Evolutionary conservation across 345 rosid species (phyloP), one percentile per base, ranked within the genome.

Genomic region (Eucalyptus paniculata): DNA sequence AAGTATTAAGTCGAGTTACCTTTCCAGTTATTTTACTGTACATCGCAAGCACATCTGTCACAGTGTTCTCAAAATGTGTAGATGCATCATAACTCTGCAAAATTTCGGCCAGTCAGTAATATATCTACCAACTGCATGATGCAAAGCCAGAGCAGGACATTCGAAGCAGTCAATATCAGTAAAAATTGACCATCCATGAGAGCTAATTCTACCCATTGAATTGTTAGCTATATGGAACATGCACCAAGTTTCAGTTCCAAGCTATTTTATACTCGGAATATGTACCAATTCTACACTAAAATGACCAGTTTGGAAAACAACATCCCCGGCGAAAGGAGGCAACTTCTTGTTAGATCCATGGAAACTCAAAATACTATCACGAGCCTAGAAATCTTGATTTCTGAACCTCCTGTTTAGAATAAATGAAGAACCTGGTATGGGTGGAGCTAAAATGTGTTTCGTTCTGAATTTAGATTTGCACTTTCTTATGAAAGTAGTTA

Each of bases 31-130:
- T 96, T 93, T 92, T 95, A 88, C 91, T 92, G 91, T 97, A 97
- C 95, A 94, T 95, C 88, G 92, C 92, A 86, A 97, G 94, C 87
- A 97, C 99, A 92, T 96, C 97, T 14, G 65, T 89, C 65, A 96
- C 96, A 4, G 98, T 97, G 88, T 95, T 92, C 94, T 96, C 98
- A 88, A 97, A 96, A 89, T 97, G 99, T 77, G 98, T 95, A n/a
- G 98, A 95, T 90, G 96, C 95, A 89, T 97, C 98, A 87, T 95
- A 97, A 88, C 95, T 94, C 99, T 97, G 94, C 91, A 88, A 89
- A 49, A 77, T 77, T 77, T 77, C 85, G 8, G 47, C 47, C 5
- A 13, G 47, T 77, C 85, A 40, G 85, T 56, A 87, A 51, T 88
- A 58, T 26, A 40, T 40, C 47, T 77, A 21, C 30, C 47, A 40